Base-by-base conservation (phyloP, 495 filamentous ascomycete genomes). In the Xylaria longipes region DNA sequence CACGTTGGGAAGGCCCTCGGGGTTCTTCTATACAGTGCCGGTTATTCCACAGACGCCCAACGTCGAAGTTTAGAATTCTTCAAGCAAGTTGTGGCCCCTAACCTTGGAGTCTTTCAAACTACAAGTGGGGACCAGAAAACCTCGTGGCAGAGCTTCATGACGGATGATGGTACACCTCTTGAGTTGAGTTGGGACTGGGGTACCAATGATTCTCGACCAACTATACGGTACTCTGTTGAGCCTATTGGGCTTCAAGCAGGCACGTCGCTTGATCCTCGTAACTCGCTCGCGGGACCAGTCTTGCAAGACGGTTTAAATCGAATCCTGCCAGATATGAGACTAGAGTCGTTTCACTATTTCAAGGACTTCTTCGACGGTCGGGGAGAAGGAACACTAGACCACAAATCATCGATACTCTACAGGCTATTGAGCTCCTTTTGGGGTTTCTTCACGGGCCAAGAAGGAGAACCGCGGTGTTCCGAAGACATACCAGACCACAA, bases 101-200 rank as follows among this genome's bases (percentile, higher is more conserved):
- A 31, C 22, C 33, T 68, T 8, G 65, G 65, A 1, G 20, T 15
- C 6, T 68, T 68, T 3, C 65, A 29, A 25, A 5, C 17, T 3
- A 20, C 29, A 5, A 33, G 1, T 12, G 35, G 12, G 17, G 35
- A 8, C 65, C 14, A 45, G 20, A 31, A 37, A 11, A 0, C 3
- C 5, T 22, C 48, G 29, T 83, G 80, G 80, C 56, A 71, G 17
- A 82, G 80, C 64, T 83, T 80, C 70, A 82, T 81, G 78, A 83
- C 78, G 2, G 81, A 83, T 69, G 79, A 82, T 65, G 66, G 73
- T 67, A 75, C 71, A 0, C 81, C 80, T 17, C 73, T 82, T 39
- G 80, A 82, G 71, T 69, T 80, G 33, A 83, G 80, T 68, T 81
- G 79, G 79, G 74, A 73, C 43, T 82, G 80, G 80, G 57, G 68